Conservation (phyloP, 2,329 filamentous ascomycete species). For the Talaromyces marneffei region DNA sequence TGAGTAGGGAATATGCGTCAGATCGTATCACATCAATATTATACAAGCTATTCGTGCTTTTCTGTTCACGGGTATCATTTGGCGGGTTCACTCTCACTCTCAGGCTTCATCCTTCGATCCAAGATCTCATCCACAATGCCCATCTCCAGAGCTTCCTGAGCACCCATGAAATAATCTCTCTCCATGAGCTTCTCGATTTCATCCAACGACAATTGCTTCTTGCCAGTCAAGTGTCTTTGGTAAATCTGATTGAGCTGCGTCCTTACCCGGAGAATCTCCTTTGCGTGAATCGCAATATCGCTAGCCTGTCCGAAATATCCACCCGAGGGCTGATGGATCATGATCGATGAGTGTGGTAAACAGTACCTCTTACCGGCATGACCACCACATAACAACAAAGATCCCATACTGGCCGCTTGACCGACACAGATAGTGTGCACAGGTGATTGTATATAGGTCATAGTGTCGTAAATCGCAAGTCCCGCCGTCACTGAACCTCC, state of each 20-base stretch:
- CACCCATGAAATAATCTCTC: constrained; percentile 87
- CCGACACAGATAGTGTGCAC: constrained; percentile 94
- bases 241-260: constrained; percentile 88
- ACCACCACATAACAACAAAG: constrained; percentile 78
- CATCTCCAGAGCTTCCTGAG: constrained; percentile 78
- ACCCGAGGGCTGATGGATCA: constrained; percentile 94
- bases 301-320: constrained; percentile 61
- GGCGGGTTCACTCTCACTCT: constrained; percentile 16
- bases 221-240: constrained; percentile 67
- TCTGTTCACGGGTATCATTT: background rate
- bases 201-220: constrained; percentile 63
- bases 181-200: constrained; percentile 96
- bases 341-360: constrained; percentile 87
- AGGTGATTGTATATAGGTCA: constrained; percentile 90
- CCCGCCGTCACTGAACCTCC: constrained; percentile 84
- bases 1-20: background rate
- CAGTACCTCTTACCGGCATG: constrained; percentile 78
- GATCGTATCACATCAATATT: background rate
- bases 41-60: background rate
- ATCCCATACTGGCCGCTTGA: constrained; percentile 92
- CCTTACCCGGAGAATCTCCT: constrained; percentile 84
- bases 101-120: constrained; percentile 36
- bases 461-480: constrained; percentile 93
- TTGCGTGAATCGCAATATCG: constrained; percentile 95
- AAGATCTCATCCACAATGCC: constrained; percentile 91